These are phyloP conservation scores for Podospora appendiculata DNA, from an alignment of 495 filamentous ascomycete genomes.

Conservation along the genomic window DNA sequence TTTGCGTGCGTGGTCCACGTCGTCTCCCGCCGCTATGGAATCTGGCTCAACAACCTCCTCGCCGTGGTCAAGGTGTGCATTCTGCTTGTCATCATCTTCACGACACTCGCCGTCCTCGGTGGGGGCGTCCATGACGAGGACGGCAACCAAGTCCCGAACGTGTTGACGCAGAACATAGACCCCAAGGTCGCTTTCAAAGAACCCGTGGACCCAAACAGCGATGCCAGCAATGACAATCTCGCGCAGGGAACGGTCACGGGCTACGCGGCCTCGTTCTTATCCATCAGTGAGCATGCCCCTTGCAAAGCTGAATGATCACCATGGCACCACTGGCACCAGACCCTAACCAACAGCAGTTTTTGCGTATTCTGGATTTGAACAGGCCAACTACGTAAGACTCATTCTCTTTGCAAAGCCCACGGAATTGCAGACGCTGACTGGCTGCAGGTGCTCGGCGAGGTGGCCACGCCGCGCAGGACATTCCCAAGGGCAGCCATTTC, in stretches of 20 bases:
- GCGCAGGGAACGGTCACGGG: constrained; percentile 15
- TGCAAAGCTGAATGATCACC: not conserved
- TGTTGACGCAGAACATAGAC: not conserved
- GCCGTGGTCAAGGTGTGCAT: constrained; percentile 40
- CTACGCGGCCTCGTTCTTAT: constrained; percentile 27
- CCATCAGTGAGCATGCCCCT: constrained; percentile 8
- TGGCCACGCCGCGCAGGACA: constrained; percentile 29
- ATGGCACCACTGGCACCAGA: not conserved
- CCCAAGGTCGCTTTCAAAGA: constrained; percentile 1
- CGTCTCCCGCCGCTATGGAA: constrained; percentile 39
- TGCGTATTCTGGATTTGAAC: constrained; percentile 32
- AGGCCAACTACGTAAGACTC: constrained; percentile 28
- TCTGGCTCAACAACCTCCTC: constrained; percentile 41
- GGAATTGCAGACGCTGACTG: too few relatives aligned
- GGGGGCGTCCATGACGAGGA: not conserved
- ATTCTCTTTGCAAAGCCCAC: too few relatives aligned
- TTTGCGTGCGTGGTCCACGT: constrained; percentile 37
- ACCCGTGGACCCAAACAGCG: not conserved
- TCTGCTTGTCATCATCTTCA: constrained; percentile 21
- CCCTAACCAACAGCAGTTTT: constrained; percentile 15
- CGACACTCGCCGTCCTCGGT: constrained; percentile 1
- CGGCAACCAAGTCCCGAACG: not conserved
- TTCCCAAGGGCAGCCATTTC: constrained; percentile 29
- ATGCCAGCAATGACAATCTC: constrained; percentile 16
- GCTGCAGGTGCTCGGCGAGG: constrained; percentile 31